These are phyloP conservation scores for Phallus indusiatus DNA, from an alignment of 768 basidiomycete genomes.

Conservation along the genomic window DNA sequence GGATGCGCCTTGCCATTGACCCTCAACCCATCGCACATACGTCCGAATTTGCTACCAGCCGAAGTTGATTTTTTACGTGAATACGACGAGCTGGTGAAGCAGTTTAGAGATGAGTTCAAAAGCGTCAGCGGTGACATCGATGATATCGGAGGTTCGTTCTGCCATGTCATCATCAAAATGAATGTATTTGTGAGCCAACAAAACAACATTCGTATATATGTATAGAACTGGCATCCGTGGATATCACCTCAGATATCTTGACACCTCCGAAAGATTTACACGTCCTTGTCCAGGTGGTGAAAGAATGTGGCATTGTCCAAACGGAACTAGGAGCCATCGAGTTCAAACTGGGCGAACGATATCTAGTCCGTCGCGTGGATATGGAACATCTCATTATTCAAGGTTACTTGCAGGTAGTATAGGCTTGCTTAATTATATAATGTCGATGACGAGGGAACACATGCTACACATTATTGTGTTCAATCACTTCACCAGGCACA, in stretches of 20 bases:
- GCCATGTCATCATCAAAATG: too few relatives aligned
- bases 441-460: slow-evolving; percentile 4
- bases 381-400: slow-evolving; percentile 93
- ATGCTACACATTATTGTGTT: neutral
- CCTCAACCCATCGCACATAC: slow-evolving; percentile 55
- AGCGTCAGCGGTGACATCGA: slow-evolving; percentile 26
- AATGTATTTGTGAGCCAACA: neutral
- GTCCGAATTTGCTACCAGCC: slow-evolving; percentile 66
- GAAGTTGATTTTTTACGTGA: slow-evolving; percentile 78
- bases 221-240: slow-evolving; percentile 43
- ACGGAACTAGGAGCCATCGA: slow-evolving; percentile 88
- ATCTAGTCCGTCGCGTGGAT: slow-evolving; percentile 78
- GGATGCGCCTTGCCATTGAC: slow-evolving; percentile 84
- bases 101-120: slow-evolving; percentile 76
- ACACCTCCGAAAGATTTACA: slow-evolving; percentile 84
- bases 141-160: slow-evolving; percentile 4
- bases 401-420: slow-evolving; percentile 83
- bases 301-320: slow-evolving; percentile 86
- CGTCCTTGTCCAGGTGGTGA: slow-evolving; percentile 76
- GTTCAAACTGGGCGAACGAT: slow-evolving; percentile 83
- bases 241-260: slow-evolving; percentile 76
- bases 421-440: slow-evolving; percentile 1
- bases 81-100: slow-evolving; percentile 74
- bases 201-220: too few relatives aligned
- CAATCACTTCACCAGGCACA: too few relatives aligned